A percentile compares a stretch with the other conserved stretches of the same genome.
Conservation (phyloP, 805 yeast species). For the Suhomyces sp. region DNA sequence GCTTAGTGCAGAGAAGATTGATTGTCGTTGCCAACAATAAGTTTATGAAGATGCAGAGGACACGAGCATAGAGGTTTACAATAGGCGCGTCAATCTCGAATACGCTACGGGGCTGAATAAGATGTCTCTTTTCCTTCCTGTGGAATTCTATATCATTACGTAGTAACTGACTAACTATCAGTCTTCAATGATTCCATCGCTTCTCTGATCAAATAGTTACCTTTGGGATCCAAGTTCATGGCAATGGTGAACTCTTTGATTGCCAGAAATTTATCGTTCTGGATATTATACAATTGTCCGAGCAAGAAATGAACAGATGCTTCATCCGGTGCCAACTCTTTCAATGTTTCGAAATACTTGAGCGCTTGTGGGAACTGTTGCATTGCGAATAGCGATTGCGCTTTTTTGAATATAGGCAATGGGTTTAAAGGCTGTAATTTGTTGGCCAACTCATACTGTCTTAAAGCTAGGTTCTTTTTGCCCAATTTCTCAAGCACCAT, state of each 20-base stretch:
- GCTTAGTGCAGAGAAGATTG: neutral
- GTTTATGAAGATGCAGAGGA: neutral
- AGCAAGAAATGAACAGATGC: constrained; percentile 87
- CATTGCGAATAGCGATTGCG: constrained; percentile 72
- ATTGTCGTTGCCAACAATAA: neutral
- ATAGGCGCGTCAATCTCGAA: neutral
- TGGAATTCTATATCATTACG: neutral
- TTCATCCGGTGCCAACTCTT: constrained; percentile 85
- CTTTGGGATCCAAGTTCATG: constrained; percentile 87
- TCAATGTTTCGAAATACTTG: constrained; percentile 67
- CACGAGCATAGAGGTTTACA: neutral
- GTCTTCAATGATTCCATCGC: constrained; percentile 60
- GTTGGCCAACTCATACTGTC: constrained; percentile 79
- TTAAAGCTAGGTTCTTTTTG: constrained; percentile 66
- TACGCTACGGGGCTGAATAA: neutral
- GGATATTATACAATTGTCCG: constrained; percentile 80
- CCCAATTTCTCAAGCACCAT: constrained; percentile 82
- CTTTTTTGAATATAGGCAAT: constrained; percentile 83
- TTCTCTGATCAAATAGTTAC: constrained; percentile 78
- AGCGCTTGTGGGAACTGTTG: constrained; percentile 71
- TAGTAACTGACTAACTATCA: neutral
- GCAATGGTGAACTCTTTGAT: constrained; percentile 85
- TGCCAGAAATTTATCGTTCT: constrained; percentile 73
- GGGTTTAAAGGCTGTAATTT: constrained; percentile 83
- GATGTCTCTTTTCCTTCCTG: neutral